A percentile compares a stretch with the other conserved stretches of the same genome.
These are phyloP conservation scores for Neoarthrinium moseri DNA, from an alignment of 2,329 filamentous ascomycete genomes.

Conservation along the genomic window DNA sequence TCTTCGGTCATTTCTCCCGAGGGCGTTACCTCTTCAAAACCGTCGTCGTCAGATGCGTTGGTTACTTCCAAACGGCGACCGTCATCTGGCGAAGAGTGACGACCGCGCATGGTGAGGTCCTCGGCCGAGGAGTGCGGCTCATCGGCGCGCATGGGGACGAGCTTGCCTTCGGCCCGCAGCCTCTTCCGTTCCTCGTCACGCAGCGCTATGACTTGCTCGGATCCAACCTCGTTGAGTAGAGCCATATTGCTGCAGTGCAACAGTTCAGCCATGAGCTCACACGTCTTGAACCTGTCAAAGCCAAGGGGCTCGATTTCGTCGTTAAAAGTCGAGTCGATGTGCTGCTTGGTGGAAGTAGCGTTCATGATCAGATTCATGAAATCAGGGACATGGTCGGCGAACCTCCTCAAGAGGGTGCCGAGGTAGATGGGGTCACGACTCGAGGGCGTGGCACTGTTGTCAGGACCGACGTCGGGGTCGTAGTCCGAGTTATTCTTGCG, in stretches of 20 bases:
- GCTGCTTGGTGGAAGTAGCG: constrained; percentile 68
- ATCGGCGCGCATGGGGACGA: constrained; percentile 48
- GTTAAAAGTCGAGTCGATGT: constrained; percentile 84
- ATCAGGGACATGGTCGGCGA: constrained; percentile 86
- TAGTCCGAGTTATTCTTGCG: constrained; percentile 99
- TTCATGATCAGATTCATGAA: constrained; percentile 92
- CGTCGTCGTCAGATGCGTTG: constrained; percentile 83
- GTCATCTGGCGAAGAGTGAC: constrained; percentile 52
- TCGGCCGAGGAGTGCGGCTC: constrained; percentile 54
- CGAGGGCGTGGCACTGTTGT: constrained; percentile 76
- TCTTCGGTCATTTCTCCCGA: constrained; percentile 71
- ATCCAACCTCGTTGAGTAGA: constrained; percentile 85
- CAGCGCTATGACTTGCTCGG: constrained; percentile 78
- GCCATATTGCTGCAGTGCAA: constrained; percentile 99
- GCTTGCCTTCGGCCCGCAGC: constrained; percentile 73
- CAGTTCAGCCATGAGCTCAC: constrained; percentile 96
- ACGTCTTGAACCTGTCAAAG: constrained; percentile 98
- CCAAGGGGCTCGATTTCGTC: constrained; percentile 89
- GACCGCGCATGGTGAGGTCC: constrained; percentile 58
- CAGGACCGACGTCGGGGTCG: constrained; percentile 84
- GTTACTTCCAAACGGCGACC: constrained; percentile 72
- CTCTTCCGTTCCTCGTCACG: constrained; percentile 81
- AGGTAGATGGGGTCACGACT: constrained; percentile 93
- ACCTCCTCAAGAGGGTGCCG: constrained; percentile 82
- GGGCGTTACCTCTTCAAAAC: constrained; percentile 84